These are phyloP conservation scores for Babjeviella inositovora DNA, from an alignment of 805 yeast species.

Conservation along the genomic window DNA sequence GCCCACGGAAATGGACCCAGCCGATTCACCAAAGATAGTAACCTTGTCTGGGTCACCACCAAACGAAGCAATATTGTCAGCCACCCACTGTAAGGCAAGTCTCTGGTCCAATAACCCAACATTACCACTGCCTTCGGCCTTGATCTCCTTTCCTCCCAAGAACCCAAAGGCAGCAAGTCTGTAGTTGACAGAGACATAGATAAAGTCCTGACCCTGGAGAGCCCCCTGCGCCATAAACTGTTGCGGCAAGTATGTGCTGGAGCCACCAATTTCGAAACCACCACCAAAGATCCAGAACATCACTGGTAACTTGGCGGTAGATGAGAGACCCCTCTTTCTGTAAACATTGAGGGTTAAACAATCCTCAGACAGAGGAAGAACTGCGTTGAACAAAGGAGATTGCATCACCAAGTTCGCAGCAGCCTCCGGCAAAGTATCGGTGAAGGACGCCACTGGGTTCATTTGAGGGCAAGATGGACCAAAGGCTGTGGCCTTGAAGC, in stretches of 20 bases:
- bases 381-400: too few species aligned
- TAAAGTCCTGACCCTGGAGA: conserved; percentile 7
- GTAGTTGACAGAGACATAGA: conserved; percentile 18
- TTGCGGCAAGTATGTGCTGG: conserved; percentile 4
- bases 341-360: conserved; percentile 12
- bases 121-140: conserved; percentile 9
- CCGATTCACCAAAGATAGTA: conserved; percentile 18
- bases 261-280: conserved; percentile 11
- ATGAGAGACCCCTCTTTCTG: conserved; percentile 5
- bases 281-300: conserved; percentile 19
- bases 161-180: conserved; percentile 19
- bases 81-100: conserved; percentile 15
- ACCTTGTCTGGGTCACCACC: conserved; percentile 17
- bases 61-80: conserved; percentile 12
- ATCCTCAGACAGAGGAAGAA: conserved; percentile 9
- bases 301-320: conserved; percentile 9
- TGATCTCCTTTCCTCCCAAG: conserved; percentile 8
- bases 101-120: conserved; percentile 17
- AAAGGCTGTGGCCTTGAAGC: too few species aligned
- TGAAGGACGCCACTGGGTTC: too few species aligned
- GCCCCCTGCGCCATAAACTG: conserved; percentile 5
- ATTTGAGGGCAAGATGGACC: too few species aligned
- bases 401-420: too few species aligned
- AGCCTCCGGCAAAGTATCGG: too few species aligned
- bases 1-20: too few species aligned